Evolutionary conservation across 257 asterid species (phyloP).

Genomic region (Orobanche coerulescens): DNA sequence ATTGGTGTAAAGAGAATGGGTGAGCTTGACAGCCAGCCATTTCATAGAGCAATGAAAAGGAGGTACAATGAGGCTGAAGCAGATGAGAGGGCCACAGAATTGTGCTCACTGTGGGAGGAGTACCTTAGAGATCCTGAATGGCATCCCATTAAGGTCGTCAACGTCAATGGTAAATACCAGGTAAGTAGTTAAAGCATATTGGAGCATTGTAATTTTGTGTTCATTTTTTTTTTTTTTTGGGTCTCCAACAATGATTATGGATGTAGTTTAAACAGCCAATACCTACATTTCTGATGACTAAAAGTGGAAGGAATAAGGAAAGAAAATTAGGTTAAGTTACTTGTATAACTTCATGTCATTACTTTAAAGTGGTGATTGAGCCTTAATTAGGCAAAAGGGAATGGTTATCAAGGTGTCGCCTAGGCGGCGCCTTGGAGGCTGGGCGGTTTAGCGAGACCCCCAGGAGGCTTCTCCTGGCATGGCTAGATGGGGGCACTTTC

Average conservation of each 20-base stretch:
- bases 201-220: background rate
- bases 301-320: background rate
- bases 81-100: conserved; percentile 67
- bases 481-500: no score
- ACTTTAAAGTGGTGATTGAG: background rate
- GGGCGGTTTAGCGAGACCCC: no score
- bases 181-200: conserved; percentile 30
- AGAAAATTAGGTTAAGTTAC: background rate
- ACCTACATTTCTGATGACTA: background rate
- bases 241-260: background rate
- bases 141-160: conserved; percentile 77
- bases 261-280: background rate
- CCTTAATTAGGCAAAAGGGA: background rate
- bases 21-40: conserved; percentile 73
- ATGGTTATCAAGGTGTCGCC: no score
- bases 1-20: conserved; percentile 88
- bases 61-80: conserved; percentile 61
- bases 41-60: conserved; percentile 58
- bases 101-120: conserved; percentile 89
- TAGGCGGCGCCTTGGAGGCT: no score
- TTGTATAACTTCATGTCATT: background rate
- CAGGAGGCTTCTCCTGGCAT: no score
- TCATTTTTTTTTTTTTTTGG: background rate
- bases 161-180: conserved; percentile 46
- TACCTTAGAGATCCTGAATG: conserved; percentile 88